Evolutionary conservation across 768 basidiomycete species (phyloP).

Genomic region (Pseudohyphozyma bogoriensis): DNA sequence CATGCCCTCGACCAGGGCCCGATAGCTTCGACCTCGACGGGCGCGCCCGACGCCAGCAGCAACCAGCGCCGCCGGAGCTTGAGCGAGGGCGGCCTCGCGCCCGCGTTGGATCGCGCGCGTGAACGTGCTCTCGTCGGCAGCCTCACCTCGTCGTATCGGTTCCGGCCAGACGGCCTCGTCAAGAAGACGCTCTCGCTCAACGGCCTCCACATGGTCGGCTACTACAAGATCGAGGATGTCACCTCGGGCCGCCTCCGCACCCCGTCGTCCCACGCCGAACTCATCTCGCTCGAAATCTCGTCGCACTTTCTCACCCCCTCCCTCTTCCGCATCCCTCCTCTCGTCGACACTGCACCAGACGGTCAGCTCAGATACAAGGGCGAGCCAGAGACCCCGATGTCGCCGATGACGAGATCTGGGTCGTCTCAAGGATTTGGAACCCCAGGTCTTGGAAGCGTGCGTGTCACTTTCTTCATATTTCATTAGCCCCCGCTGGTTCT

Average conservation of each 20-base stretch:
- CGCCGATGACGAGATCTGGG: constrained; percentile 6
- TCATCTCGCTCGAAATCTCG: constrained; percentile 68
- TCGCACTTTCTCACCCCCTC: constrained; percentile 80
- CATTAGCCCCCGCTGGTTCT: no score
- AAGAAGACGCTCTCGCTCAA: constrained; percentile 86
- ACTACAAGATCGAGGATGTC: constrained; percentile 87
- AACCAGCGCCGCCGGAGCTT: not conserved
- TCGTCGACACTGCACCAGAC: constrained; percentile 74
- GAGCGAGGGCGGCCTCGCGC: not conserved
- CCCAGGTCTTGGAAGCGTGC: constrained; percentile 1
- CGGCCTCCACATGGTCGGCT: constrained; percentile 88
- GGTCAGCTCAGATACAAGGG: constrained; percentile 62
- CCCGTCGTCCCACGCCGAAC: constrained; percentile 77
- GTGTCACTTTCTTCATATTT: not conserved
- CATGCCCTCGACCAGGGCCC: constrained; percentile 11
- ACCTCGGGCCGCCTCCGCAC: constrained; percentile 74
- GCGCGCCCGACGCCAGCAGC: not conserved
- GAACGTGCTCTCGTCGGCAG: constrained; percentile 80
- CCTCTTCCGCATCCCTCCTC: constrained; percentile 81
- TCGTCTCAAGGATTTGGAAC: constrained; percentile 17
- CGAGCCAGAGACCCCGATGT: constrained; percentile 23
- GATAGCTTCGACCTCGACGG: not conserved
- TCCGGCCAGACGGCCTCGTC: constrained; percentile 85
- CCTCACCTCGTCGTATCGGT: constrained; percentile 84
- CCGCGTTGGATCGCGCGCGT: constrained; percentile 21